Conservation (phyloP, 257 asterid species). For the Henckelia pumila region DNA sequence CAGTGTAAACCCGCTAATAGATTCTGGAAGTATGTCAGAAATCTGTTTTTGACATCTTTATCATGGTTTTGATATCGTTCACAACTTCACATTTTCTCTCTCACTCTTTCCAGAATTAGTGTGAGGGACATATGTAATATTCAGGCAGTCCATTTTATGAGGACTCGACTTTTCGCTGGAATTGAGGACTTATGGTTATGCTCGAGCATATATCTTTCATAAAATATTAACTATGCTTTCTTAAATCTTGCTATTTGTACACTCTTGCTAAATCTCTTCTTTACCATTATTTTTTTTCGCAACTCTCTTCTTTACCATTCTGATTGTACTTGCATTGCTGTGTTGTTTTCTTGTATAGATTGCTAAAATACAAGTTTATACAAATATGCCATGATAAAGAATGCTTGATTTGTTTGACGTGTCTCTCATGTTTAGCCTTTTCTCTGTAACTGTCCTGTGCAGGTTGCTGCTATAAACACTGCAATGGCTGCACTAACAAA, state of each 20-base stretch:
- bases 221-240: neutral
- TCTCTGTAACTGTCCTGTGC: constrained; percentile 23
- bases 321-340: neutral
- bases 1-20: no score
- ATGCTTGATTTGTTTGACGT: constrained; percentile 12
- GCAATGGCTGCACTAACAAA: constrained; percentile 99
- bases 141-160: no score
- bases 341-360: neutral
- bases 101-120: constrained; percentile 13
- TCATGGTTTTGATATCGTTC: neutral
- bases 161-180: no score
- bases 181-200: no score
- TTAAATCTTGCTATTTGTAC: neutral
- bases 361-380: neutral
- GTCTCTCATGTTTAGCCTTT: constrained; percentile 20
- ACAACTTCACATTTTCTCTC: constrained; percentile 4
- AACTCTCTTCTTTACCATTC: neutral
- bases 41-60: constrained; percentile 9
- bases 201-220: no score
- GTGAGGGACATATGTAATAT: neutral
- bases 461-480: constrained; percentile 98
- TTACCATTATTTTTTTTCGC: no score
- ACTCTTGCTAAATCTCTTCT: neutral
- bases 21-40: constrained; percentile 4
- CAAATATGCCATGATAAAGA: constrained; percentile 1